A percentile compares a stretch with the other conserved stretches of the same genome.
These are phyloP conservation scores for Trichoderma reesei DNA, from an alignment of 495 filamentous ascomycete genomes.

Conservation along the genomic window DNA sequence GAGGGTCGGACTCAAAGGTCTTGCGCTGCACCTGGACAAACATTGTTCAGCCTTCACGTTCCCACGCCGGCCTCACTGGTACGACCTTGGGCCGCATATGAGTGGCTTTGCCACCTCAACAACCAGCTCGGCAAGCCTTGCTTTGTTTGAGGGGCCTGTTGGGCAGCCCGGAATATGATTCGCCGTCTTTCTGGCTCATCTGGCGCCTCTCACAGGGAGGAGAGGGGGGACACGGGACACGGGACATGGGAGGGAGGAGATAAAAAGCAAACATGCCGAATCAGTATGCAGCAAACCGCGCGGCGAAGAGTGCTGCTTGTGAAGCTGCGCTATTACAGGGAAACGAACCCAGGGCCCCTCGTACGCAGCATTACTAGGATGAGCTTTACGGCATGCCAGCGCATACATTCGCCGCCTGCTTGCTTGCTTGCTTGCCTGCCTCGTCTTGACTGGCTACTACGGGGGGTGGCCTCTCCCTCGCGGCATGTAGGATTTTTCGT, in stretches of 20 bases:
- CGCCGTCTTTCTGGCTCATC: background rate
- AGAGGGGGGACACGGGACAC: background rate
- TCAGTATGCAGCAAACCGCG: background rate
- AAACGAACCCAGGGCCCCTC: background rate
- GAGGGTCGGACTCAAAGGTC: background rate
- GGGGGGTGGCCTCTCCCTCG: too few relatives aligned
- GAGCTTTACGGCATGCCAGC: background rate
- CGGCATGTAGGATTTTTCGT: too few relatives aligned
- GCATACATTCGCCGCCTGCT: background rate
- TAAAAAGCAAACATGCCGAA: background rate
- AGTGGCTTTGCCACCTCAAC: background rate
- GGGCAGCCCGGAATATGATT: background rate
- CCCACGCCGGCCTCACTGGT: background rate
- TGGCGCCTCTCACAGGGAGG: background rate
- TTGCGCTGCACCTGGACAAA: background rate
- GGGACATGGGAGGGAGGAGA: background rate
- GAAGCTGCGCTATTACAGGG: background rate
- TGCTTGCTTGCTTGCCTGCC: background rate
- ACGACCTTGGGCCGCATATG: background rate
- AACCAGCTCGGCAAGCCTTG: background rate
- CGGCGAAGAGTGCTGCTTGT: background rate
- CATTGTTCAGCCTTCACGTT: background rate
- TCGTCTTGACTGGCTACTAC: too few relatives aligned
- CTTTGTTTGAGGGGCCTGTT: background rate
- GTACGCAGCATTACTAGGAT: background rate